These are phyloP conservation scores for Entophlyctis luteolus DNA, from an alignment of 192 early-diverging fungal genomes.

Conservation along the genomic window DNA sequence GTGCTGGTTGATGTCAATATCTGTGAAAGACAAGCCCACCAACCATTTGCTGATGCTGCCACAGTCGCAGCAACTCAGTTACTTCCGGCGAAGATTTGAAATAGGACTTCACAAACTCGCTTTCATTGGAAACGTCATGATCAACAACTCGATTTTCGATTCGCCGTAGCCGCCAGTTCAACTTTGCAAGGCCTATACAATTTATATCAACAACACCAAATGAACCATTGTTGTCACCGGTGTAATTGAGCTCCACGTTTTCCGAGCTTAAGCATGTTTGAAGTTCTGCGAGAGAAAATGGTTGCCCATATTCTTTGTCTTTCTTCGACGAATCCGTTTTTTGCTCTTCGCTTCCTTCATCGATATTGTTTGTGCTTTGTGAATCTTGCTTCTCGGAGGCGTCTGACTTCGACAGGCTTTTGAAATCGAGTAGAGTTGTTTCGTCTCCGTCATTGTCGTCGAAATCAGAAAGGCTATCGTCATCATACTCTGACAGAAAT, in stretches of 20 bases:
- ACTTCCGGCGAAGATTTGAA: conserved; percentile 59
- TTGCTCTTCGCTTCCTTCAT: conserved; percentile 1
- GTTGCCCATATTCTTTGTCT: background rate
- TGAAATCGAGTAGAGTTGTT: background rate
- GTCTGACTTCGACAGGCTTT: background rate
- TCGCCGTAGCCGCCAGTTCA: conserved; percentile 21
- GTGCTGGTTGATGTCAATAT: conserved; percentile 29
- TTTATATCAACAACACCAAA: background rate
- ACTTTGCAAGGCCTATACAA: conserved; percentile 23
- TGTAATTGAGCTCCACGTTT: conserved; percentile 23
- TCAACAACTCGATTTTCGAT: conserved; percentile 33
- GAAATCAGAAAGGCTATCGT: background rate
- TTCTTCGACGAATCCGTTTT: background rate
- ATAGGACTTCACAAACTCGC: conserved; percentile 45
- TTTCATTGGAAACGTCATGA: conserved; percentile 34
- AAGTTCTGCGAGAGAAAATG: conserved; percentile 17
- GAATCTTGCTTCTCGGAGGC: background rate
- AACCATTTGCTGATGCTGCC: conserved; percentile 61
- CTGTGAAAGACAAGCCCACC: background rate
- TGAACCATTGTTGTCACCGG: background rate
- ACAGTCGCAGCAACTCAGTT: conserved; percentile 54
- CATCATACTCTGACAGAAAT: background rate
- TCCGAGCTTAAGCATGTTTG: conserved; percentile 18
- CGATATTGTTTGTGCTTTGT: conserved; percentile 10
- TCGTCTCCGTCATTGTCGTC: background rate